Percentiles rank a stretch among this genome's conserved stretches.
Conservation (phyloP, 179 eudicot genomes). For the Silene noctiflora region DNA sequence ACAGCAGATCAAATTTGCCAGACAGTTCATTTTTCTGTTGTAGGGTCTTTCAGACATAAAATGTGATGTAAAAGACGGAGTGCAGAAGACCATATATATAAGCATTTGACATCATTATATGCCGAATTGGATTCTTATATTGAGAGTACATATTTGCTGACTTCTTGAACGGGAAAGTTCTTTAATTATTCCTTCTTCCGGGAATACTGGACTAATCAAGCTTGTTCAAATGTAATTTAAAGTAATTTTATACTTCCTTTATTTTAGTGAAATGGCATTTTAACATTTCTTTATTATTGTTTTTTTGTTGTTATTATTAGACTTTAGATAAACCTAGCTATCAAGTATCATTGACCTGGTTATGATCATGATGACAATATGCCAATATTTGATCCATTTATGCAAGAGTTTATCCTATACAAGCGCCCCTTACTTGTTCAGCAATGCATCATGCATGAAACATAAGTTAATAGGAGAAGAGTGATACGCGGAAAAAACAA, state of each 20-base stretch:
- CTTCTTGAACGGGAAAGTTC: neutral
- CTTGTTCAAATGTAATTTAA: neutral
- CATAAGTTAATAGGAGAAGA: neutral
- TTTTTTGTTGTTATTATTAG: neutral
- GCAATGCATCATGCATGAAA: slow-evolving; percentile 6
- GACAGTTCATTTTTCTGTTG: neutral
- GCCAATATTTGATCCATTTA: neutral
- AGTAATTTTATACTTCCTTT: neutral
- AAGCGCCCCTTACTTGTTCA: neutral
- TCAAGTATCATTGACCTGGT: neutral
- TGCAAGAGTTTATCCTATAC: neutral
- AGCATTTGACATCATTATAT: neutral
- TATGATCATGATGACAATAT: neutral
- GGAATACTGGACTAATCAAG: neutral
- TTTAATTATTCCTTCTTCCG: neutral
- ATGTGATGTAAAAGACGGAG: neutral
- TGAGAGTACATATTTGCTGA: neutral
- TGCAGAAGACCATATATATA: neutral
- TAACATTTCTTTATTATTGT: neutral
- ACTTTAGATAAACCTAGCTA: neutral
- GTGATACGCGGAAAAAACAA: neutral
- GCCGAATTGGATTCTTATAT: neutral
- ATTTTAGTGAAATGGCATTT: neutral
- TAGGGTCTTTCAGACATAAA: neutral
- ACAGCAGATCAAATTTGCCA: slow-evolving; percentile 26